These are phyloP conservation scores for Gossypium schwendimanii DNA, from an alignment of 441 rosid species.

Conservation along the genomic window DNA sequence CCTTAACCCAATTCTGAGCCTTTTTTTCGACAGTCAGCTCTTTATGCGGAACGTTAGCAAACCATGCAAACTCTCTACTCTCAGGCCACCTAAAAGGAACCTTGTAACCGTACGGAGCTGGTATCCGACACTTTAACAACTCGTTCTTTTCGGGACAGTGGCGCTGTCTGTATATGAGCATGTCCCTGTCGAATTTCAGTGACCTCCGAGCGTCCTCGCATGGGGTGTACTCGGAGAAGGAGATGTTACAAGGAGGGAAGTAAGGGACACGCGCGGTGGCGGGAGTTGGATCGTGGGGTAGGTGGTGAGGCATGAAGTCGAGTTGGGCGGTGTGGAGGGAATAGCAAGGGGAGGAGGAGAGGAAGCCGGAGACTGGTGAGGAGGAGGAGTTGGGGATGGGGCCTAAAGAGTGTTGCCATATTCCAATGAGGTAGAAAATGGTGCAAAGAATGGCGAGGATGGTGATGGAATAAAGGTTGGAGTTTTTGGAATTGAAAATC, in stretches of 20 bases:
- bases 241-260: constrained; percentile 36
- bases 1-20: constrained; percentile 60
- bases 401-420: constrained; percentile 37
- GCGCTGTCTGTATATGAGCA: constrained; percentile 63
- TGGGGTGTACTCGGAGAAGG: constrained; percentile 60
- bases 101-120: constrained; percentile 55
- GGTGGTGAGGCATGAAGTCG: constrained; percentile 32
- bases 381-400: background rate
- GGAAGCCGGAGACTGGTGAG: background rate
- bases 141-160: constrained; percentile 60
- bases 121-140: constrained; percentile 39
- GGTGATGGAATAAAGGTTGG: constrained; percentile 29
- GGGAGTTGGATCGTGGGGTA: constrained; percentile 8
- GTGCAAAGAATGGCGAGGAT: constrained; percentile 30
- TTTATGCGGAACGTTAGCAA: constrained; percentile 60
- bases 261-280: constrained; percentile 12
- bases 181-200: constrained; percentile 34
- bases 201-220: constrained; percentile 60
- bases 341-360: background rate
- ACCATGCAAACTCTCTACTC: constrained; percentile 59
- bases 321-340: constrained; percentile 15
- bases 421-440: constrained; percentile 35
- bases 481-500: constrained; percentile 24
- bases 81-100: constrained; percentile 65
- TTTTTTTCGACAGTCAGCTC: constrained; percentile 58